Percentiles rank a stretch among this genome's conserved stretches.
Conservation (phyloP, 164 flowering plant species). For the Nymphaea thermarum region DNA sequence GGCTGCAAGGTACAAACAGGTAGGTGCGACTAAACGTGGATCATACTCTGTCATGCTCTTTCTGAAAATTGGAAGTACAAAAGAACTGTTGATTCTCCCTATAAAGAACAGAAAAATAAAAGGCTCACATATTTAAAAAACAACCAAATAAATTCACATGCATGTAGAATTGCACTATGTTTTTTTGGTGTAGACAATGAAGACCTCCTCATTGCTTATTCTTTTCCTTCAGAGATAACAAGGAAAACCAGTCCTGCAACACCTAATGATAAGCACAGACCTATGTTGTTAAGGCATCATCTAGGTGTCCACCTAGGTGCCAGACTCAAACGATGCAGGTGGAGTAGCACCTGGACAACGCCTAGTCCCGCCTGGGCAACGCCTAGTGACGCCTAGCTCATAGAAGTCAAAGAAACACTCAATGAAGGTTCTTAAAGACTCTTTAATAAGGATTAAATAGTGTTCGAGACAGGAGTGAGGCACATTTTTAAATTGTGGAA, state of each 20-base stretch:
- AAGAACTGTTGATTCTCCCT: neutral
- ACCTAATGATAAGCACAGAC: too few relatives aligned
- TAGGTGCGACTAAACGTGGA: constrained; percentile 89
- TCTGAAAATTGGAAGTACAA: constrained; percentile 26
- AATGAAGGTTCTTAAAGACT: too few relatives aligned
- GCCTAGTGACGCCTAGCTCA: too few relatives aligned
- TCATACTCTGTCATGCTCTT: constrained; percentile 88
- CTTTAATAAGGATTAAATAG: too few relatives aligned
- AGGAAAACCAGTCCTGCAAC: neutral
- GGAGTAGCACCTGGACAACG: too few relatives aligned
- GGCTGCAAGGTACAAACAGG: constrained; percentile 92
- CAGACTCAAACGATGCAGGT: too few relatives aligned
- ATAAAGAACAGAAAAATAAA: neutral
- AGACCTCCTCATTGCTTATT: neutral
- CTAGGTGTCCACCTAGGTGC: too few relatives aligned
- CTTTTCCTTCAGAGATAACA: neutral
- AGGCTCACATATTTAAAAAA: neutral
- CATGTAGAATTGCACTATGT: neutral
- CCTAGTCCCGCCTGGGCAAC: too few relatives aligned
- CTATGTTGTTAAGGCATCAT: too few relatives aligned
- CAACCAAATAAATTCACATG: neutral
- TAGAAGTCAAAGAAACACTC: too few relatives aligned
- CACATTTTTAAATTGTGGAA: too few relatives aligned
- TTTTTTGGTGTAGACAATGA: neutral
- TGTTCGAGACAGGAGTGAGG: too few relatives aligned